Percentiles rank a stretch among this genome's conserved stretches.
Conservation (phyloP, 257 asterid genomes). For the Solanum pimpinellifolium region DNA sequence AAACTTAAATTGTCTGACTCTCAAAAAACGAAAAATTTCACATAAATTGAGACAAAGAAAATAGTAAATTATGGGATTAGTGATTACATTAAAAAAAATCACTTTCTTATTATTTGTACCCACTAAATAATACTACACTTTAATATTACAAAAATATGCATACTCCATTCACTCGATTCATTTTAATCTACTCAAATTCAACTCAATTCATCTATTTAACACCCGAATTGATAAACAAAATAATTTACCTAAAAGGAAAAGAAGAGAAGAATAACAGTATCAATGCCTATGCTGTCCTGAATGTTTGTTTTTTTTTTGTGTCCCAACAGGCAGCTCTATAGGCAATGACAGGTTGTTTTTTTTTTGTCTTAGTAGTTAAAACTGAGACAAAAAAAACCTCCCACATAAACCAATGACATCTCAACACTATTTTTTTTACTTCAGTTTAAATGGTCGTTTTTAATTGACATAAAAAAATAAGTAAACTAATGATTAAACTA, state of each 20-base stretch:
- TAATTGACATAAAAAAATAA: too few species aligned
- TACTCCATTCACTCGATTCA: not conserved
- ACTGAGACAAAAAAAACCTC: conserved; percentile 8
- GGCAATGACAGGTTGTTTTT: conserved; percentile 28
- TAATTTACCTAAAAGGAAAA: not conserved
- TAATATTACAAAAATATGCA: not conserved
- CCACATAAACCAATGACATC: conserved; percentile 41
- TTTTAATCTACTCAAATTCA: not conserved
- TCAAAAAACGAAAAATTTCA: too few species aligned
- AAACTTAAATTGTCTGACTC: too few species aligned
- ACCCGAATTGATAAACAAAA: not conserved
- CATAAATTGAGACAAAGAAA: too few species aligned
- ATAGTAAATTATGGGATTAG: too few species aligned
- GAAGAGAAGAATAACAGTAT: not conserved
- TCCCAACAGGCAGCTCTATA: conserved; percentile 5
- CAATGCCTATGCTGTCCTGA: not conserved
- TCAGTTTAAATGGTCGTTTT: not conserved
- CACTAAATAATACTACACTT: not conserved
- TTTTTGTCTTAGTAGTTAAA: conserved; percentile 21
- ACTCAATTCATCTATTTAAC: not conserved
- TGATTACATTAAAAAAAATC: too few species aligned
- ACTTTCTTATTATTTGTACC: not conserved
- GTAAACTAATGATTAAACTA: too few species aligned
- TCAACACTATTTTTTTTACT: conserved; percentile 9
- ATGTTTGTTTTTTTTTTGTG: not conserved